phyloP scores from a whole-genome alignment of 805 yeast genomes.

The Metschnikowia arizonensis region DNA sequence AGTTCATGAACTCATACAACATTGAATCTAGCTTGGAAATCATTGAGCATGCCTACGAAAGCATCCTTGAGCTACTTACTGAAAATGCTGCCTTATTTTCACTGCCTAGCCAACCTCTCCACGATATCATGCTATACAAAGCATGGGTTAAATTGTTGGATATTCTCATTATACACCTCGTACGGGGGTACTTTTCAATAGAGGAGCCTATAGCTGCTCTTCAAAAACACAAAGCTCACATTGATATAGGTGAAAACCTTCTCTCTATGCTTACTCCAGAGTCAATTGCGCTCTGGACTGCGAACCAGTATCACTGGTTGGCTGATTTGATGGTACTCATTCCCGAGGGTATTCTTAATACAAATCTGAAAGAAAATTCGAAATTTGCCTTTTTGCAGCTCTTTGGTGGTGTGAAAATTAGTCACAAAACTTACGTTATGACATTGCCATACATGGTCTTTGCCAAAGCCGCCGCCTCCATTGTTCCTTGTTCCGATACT shows the following conservation, averaged over 20 bases:
- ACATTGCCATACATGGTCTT: constrained; percentile 30
- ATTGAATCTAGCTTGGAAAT: constrained; percentile 27
- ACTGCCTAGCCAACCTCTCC: constrained; percentile 18
- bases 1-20: constrained; percentile 31
- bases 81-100: constrained; percentile 13
- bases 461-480: constrained; percentile 27
- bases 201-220: constrained; percentile 58
- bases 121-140: constrained; percentile 27
- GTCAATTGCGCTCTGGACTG: constrained; percentile 44
- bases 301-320: constrained; percentile 61
- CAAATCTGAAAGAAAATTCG: constrained; percentile 12
- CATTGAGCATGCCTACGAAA: constrained; percentile 34
- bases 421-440: constrained; percentile 23
- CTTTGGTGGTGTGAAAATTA: constrained; percentile 34
- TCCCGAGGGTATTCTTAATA: constrained; percentile 38
- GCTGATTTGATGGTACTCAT: constrained; percentile 52
- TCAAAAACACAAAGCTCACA: constrained; percentile 61
- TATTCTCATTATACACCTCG: constrained; percentile 56
- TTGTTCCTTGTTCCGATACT: constrained; percentile 19
- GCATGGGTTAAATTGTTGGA: constrained; percentile 52
- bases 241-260: constrained; percentile 36
- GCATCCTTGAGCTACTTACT: constrained; percentile 24
- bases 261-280: background rate
- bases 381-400: constrained; percentile 16
- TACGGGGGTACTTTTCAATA: constrained; percentile 53